Evolutionary conservation across 371 early-diverging fungal species (phyloP).

Genomic region (Paraphysoderma sedebokerense): DNA sequence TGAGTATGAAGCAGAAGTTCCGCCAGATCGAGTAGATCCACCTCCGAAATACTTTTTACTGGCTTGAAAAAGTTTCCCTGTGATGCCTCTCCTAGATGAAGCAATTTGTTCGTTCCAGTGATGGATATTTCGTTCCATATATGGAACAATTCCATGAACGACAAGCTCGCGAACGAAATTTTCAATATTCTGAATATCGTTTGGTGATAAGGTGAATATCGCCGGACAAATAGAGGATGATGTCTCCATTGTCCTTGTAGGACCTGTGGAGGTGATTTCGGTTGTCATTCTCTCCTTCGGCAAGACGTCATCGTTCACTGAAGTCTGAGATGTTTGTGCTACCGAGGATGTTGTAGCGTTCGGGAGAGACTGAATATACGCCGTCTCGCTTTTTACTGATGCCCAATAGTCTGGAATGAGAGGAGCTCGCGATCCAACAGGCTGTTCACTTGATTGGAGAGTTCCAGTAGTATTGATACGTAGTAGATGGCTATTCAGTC

Average conservation of each 20-base stretch:
- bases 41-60: slow-evolving; percentile 65
- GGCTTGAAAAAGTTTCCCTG: slow-evolving; percentile 72
- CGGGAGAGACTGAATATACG: slow-evolving; percentile 1
- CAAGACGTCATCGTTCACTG: too few relatives aligned
- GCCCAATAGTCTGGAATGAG: slow-evolving; percentile 1
- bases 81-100: slow-evolving; percentile 66
- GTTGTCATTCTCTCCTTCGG: neutral
- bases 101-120: slow-evolving; percentile 85
- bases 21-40: slow-evolving; percentile 13
- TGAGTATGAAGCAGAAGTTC: slow-evolving; percentile 14
- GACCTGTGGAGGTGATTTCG: neutral
- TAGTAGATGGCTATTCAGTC: slow-evolving; percentile 41
- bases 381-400: neutral
- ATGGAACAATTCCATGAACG: slow-evolving; percentile 58
- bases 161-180: slow-evolving; percentile 23
- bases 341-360: slow-evolving; percentile 12
- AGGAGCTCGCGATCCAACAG: slow-evolving; percentile 10
- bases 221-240: neutral
- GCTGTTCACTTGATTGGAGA: too few relatives aligned
- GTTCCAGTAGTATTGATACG: slow-evolving; percentile 39
- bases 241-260: neutral
- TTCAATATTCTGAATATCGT: neutral
- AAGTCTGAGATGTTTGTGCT: slow-evolving; percentile 3
- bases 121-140: slow-evolving; percentile 75
- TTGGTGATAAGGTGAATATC: neutral